A percentile compares a stretch with the other conserved stretches of the same genome.
phyloP scores from a whole-genome alignment of 371 early-diverging fungal genomes.

The Umbelopsis sp. region DNA sequence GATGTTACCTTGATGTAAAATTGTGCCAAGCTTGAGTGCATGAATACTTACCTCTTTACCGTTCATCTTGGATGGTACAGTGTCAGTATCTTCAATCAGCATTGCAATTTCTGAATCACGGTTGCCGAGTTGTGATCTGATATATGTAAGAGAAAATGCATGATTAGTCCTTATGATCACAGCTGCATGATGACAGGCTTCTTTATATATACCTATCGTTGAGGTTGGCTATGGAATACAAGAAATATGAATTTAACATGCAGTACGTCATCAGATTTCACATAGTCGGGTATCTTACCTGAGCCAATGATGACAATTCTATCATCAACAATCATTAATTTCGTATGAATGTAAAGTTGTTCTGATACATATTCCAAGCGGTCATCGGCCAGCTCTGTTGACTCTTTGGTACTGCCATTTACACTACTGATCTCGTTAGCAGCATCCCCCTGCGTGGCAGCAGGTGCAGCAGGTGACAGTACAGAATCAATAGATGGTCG shows the following conservation, averaged over 20 bases:
- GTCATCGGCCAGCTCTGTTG: constrained; percentile 30
- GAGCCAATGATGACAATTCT: constrained; percentile 83
- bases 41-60: constrained; percentile 55
- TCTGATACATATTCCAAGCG: constrained; percentile 72
- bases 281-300: constrained; percentile 36
- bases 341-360: constrained; percentile 90
- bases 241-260: not conserved
- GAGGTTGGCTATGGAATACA: constrained; percentile 39
- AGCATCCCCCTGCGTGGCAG: not conserved
- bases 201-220: constrained; percentile 35
- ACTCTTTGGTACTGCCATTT: not conserved
- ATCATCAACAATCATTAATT: constrained; percentile 92
- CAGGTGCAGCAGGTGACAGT: not conserved
- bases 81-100: constrained; percentile 79
- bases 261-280: not conserved
- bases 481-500: not conserved
- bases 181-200: too few species aligned
- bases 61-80: constrained; percentile 72
- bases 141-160: constrained; percentile 34
- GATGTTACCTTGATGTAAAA: too few species aligned
- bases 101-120: constrained; percentile 92
- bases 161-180: too few species aligned
- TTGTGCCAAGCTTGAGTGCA: too few species aligned
- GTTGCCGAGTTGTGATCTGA: constrained; percentile 84
- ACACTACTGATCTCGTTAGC: not conserved